Evolutionary conservation across 768 basidiomycete species (phyloP).

Genomic region (Multifurca ochricompacta): DNA sequence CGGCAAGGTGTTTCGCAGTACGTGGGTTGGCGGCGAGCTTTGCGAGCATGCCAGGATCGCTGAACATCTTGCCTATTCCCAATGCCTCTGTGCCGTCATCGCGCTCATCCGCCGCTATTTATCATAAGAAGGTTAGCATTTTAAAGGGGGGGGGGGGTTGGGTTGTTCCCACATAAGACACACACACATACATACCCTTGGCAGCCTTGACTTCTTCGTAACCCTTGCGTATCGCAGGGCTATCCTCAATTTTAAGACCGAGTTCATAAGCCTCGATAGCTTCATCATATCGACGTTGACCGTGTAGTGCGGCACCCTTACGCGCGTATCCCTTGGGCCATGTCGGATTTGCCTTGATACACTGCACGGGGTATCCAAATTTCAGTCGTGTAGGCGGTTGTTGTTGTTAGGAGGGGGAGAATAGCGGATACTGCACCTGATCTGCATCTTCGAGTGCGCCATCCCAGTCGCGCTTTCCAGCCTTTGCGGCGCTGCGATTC

Average conservation of each 20-base stretch:
- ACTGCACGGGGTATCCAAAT: slow-evolving; percentile 38
- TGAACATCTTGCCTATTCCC: slow-evolving; percentile 70
- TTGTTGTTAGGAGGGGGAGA: background rate
- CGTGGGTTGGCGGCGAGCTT: slow-evolving; percentile 86
- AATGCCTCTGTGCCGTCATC: slow-evolving; percentile 39
- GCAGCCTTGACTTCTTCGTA: slow-evolving; percentile 84
- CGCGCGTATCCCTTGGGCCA: slow-evolving; percentile 91
- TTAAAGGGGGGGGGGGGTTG: background rate
- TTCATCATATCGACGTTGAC: slow-evolving; percentile 67
- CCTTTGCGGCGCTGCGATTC: slow-evolving; percentile 85
- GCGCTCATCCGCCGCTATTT: slow-evolving; percentile 32
- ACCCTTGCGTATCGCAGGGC: slow-evolving; percentile 76
- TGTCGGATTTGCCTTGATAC: slow-evolving; percentile 64
- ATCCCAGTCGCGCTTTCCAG: slow-evolving; percentile 73
- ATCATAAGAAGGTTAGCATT: background rate
- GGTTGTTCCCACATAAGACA: background rate
- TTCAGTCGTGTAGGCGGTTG: background rate
- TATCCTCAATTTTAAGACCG: slow-evolving; percentile 78
- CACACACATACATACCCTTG: slow-evolving; percentile 43
- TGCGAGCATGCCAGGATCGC: slow-evolving; percentile 71
- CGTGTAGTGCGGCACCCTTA: slow-evolving; percentile 91
- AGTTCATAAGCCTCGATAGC: slow-evolving; percentile 78
- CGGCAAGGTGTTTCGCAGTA: slow-evolving; percentile 75
- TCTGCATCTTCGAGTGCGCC: slow-evolving; percentile 84
- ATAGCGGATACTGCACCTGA: slow-evolving; percentile 46